A percentile compares a stretch with the other conserved stretches of the same genome.
These are phyloP conservation scores for Phalaenopsis equestris DNA, from an alignment of 106 monocot genomes.

Conservation along the genomic window DNA sequence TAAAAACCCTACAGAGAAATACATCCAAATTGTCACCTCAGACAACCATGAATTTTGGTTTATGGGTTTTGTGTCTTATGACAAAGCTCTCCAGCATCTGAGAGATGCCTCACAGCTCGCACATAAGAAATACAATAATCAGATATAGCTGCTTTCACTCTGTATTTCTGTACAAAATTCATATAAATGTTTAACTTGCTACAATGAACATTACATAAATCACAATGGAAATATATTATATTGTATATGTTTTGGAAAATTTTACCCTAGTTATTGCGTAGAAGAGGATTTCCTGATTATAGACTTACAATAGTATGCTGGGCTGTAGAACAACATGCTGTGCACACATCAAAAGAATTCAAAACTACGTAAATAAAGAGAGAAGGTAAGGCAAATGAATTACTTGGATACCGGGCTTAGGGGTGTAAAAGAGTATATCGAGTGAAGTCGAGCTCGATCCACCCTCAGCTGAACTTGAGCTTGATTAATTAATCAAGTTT, in stretches of 20 bases:
- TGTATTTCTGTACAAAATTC: too few relatives aligned
- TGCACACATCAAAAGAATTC: not conserved
- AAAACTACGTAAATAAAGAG: not conserved
- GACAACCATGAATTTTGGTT: slow-evolving; percentile 88
- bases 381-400: too few relatives aligned
- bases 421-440: too few relatives aligned
- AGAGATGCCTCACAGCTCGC: slow-evolving; percentile 35
- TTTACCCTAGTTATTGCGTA: not conserved
- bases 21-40: slow-evolving; percentile 64
- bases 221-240: not conserved
- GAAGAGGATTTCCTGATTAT: not conserved
- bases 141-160: not conserved
- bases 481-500: too few relatives aligned
- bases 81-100: slow-evolving; percentile 81
- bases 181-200: not conserved
- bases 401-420: not conserved
- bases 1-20: slow-evolving; percentile 58
- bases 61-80: slow-evolving; percentile 90
- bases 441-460: too few relatives aligned
- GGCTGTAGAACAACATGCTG: slow-evolving; percentile 60
- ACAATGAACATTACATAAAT: not conserved
- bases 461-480: too few relatives aligned
- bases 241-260: not conserved
- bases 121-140: not conserved
- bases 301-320: not conserved